These are phyloP conservation scores for Somion occarium DNA, from an alignment of 1,284 basidiomycete genomes.

Conservation along the genomic window DNA sequence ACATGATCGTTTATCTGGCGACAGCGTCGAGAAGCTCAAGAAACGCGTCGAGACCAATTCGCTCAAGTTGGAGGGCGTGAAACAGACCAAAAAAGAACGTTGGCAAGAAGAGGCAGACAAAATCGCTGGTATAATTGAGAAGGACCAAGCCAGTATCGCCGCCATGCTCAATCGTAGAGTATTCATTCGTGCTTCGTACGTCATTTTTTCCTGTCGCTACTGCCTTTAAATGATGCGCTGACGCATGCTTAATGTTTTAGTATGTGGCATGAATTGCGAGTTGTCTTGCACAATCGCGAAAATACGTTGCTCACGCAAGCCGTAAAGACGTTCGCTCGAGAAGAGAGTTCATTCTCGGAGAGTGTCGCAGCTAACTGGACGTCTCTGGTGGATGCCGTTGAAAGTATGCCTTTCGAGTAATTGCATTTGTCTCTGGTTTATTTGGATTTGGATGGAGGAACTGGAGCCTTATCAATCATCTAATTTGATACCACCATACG, in stretches of 20 bases:
- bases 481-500: conserved; percentile 4
- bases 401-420: conserved; percentile 83
- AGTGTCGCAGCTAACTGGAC: conserved; percentile 68
- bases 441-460: neutral
- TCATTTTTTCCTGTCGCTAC: conserved; percentile 19
- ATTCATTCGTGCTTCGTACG: conserved; percentile 81
- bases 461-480: neutral
- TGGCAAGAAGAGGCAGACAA: conserved; percentile 84
- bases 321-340: conserved; percentile 66
- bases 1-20: conserved; percentile 77
- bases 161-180: conserved; percentile 69
- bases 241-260: no score
- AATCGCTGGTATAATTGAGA: conserved; percentile 62
- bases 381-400: conserved; percentile 62
- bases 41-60: conserved; percentile 78
- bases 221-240: neutral
- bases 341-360: conserved; percentile 65
- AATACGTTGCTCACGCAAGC: conserved; percentile 75
- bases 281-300: conserved; percentile 85
- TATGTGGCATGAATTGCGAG: conserved; percentile 89
- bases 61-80: conserved; percentile 70
- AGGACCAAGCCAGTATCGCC: conserved; percentile 71
- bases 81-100: conserved; percentile 65
- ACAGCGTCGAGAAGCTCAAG: conserved; percentile 81
- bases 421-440: neutral